Evolutionary conservation across 2,329 filamentous ascomycete species (phyloP).

Genomic region (Talaromyces verruculosus): DNA sequence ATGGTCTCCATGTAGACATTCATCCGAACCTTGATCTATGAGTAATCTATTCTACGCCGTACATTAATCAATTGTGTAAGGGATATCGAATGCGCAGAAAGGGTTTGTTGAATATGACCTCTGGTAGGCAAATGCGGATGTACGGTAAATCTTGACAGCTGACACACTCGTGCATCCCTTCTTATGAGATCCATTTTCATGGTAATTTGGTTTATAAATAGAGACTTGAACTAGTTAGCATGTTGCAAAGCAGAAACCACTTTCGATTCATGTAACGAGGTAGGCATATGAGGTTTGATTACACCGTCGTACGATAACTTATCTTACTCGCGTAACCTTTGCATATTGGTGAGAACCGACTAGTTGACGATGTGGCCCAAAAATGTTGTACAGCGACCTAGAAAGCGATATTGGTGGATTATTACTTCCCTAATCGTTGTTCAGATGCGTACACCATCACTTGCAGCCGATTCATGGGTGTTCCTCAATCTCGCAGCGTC

Average conservation of each 20-base stretch:
- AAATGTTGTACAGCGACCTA: neutral
- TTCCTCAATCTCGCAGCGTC: neutral
- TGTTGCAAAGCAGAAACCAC: neutral
- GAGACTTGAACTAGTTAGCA: neutral
- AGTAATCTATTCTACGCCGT: neutral
- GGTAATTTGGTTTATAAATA: neutral
- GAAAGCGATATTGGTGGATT: neutral
- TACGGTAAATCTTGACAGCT: neutral
- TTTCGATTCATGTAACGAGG: neutral
- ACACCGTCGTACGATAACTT: neutral
- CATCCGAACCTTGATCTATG: neutral
- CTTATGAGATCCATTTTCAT: neutral
- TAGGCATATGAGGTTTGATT: neutral
- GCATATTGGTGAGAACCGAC: neutral
- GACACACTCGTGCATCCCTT: neutral
- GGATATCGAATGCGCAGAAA: no score
- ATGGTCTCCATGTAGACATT: neutral
- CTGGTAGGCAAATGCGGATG: neutral
- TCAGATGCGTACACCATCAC: neutral
- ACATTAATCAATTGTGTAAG: neutral
- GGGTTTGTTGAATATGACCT: neutral
- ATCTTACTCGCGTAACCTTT: neutral
- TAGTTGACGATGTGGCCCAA: neutral
- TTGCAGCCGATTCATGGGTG: neutral
- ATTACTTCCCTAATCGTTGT: neutral